Percentiles rank a stretch among this genome's conserved stretches.
phyloP scores from a whole-genome alignment of 805 yeast genomes.

The Saturnispora hagleri region DNA sequence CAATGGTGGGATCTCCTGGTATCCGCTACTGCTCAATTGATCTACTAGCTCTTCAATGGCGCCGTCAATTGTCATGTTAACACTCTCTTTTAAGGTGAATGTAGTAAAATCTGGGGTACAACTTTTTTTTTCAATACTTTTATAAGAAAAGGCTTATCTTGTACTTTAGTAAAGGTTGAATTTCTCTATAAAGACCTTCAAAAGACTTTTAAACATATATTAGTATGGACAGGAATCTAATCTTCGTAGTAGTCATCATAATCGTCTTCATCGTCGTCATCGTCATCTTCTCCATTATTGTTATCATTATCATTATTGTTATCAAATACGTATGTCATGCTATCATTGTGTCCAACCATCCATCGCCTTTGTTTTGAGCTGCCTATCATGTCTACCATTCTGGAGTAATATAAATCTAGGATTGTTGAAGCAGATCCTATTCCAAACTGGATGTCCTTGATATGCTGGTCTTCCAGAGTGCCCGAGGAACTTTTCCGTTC shows the following conservation, averaged over 20 bases:
- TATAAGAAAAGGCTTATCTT: neutral
- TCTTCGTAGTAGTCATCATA: neutral
- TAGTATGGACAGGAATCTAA: neutral
- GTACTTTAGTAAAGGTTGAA: neutral
- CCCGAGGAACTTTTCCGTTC: conserved; percentile 22
- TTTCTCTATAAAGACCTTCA: neutral
- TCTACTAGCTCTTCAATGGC: neutral
- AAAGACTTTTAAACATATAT: neutral
- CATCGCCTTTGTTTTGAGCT: conserved; percentile 13
- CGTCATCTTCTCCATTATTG: neutral
- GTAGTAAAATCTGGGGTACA: neutral
- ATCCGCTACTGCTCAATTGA: neutral
- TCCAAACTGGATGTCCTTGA: conserved; percentile 19
- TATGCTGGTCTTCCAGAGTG: conserved; percentile 15
- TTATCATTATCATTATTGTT: neutral
- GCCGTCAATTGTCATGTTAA: neutral
- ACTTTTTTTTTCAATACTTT: neutral
- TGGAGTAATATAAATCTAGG: conserved; percentile 38
- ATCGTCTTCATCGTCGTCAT: neutral
- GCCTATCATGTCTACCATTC: conserved; percentile 44
- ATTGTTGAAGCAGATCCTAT: conserved; percentile 31
- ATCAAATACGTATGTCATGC: conserved; percentile 12
- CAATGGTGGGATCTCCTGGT: conserved; percentile 14
- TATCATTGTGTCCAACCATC: conserved; percentile 25
- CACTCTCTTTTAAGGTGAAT: neutral